Evolutionary conservation across 176 grass and related monocot species (phyloP).

Genomic region (Rhynchospora tenuis): DNA sequence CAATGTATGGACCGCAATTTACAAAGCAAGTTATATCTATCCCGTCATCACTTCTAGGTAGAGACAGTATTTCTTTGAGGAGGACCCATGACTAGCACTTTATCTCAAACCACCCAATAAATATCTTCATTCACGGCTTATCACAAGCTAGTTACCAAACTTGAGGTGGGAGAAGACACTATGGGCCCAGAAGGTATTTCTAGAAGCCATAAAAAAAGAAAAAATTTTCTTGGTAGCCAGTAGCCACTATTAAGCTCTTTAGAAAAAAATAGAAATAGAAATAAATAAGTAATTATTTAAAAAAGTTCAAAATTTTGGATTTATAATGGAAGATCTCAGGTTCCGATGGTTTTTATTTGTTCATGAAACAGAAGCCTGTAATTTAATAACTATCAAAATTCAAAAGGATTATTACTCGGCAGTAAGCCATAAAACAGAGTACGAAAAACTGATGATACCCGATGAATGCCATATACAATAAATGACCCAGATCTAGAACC

Average conservation of each 20-base stretch:
- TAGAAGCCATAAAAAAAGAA: neutral
- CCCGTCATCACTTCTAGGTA: constrained; percentile 8
- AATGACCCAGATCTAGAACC: neutral
- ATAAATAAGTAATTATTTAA: neutral
- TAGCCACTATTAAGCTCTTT: too few relatives aligned
- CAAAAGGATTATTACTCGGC: neutral
- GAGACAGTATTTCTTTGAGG: constrained; percentile 16
- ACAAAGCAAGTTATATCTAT: neutral
- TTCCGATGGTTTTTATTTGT: neutral
- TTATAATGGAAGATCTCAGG: neutral
- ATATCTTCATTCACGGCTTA: constrained; percentile 17
- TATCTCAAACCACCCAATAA: constrained; percentile 28
- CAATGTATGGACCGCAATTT: constrained; percentile 20
- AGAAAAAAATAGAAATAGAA: neutral
- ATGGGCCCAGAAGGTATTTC: neutral
- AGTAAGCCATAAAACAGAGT: neutral
- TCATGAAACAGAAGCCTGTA: neutral
- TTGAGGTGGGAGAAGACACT: neutral
- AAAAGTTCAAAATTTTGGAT: neutral
- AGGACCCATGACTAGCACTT: constrained; percentile 5
- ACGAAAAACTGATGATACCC: neutral
- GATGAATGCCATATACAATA: neutral
- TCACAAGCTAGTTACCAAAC: neutral
- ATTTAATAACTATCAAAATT: neutral
- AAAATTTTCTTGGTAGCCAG: neutral